phyloP scores from a whole-genome alignment of 805 yeast species.

The Metschnikowia arizonensis region DNA sequence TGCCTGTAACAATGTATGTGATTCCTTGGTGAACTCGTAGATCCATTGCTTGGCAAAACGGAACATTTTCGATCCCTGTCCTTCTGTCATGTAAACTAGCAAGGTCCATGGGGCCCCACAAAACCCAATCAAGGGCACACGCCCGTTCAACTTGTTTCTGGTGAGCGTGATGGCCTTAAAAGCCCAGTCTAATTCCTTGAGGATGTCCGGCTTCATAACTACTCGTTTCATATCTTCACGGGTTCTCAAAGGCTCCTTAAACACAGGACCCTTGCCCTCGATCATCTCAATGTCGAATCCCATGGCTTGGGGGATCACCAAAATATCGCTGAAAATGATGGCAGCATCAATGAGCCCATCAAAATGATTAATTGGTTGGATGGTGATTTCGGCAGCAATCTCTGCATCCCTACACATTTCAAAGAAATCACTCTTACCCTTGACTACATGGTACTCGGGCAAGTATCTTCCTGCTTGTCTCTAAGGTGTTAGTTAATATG shows the following conservation, averaged over 20 bases:
- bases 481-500: conserved; percentile 23
- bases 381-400: conserved; percentile 87
- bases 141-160: conserved; percentile 77
- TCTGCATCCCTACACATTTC: conserved; percentile 95
- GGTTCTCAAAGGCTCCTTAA: conserved; percentile 78
- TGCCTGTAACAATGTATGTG: conserved; percentile 67
- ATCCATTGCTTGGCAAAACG: conserved; percentile 92
- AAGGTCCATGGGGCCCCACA: conserved; percentile 98
- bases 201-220: conserved; percentile 63
- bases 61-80: conserved; percentile 91
- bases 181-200: conserved; percentile 86
- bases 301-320: conserved; percentile 97
- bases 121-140: conserved; percentile 92
- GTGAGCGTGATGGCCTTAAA: conserved; percentile 89
- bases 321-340: conserved; percentile 89
- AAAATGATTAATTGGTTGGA: conserved; percentile 90
- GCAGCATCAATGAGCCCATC: conserved; percentile 94
- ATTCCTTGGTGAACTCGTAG: conserved; percentile 67
- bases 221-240: conserved; percentile 63
- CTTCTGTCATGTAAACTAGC: conserved; percentile 95
- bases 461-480: conserved; percentile 95
- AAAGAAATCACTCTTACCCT: conserved; percentile 82
- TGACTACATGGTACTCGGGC: conserved; percentile 88
- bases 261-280: conserved; percentile 92
- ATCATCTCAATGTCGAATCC: conserved; percentile 93